Evolutionary conservation across 2,329 filamentous ascomycete species (phyloP).

Genomic region (Penicillium sp.): DNA sequence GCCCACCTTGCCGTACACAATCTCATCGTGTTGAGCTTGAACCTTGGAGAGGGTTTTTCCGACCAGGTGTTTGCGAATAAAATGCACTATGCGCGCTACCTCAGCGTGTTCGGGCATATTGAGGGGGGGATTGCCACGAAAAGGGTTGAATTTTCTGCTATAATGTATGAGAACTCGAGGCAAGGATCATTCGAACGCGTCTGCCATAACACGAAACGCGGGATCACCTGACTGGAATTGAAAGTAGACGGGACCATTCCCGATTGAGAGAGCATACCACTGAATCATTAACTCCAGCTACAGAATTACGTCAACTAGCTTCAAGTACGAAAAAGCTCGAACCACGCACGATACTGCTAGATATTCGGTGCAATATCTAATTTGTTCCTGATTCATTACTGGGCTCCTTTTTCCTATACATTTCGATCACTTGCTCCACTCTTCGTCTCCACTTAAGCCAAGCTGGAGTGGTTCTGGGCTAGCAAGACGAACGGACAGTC

Average conservation of each 20-base stretch:
- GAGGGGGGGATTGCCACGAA: background rate
- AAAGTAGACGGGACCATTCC: background rate
- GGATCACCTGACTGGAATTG: background rate
- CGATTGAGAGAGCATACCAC: background rate
- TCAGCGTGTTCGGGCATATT: conserved; percentile 53
- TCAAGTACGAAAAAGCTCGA: background rate
- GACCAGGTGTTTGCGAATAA: conserved; percentile 77
- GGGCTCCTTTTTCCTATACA: background rate
- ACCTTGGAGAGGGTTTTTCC: conserved; percentile 75
- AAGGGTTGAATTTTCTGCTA: background rate
- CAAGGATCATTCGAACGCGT: background rate
- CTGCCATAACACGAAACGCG: background rate
- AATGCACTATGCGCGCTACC: conserved; percentile 85
- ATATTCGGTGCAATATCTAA: background rate
- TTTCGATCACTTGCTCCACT: background rate
- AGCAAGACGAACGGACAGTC: conserved; percentile 24
- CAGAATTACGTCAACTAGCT: background rate
- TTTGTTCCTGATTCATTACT: background rate
- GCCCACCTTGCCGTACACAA: conserved; percentile 87
- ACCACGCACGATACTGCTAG: background rate
- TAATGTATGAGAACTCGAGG: background rate
- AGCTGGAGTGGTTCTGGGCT: conserved; percentile 45
- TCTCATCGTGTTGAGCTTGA: conserved; percentile 73
- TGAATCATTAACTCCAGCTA: background rate
- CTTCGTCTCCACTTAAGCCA: conserved; percentile 18